Conservation (phyloP, 306 rosid genomes). For the Crotalaria pallida region DNA sequence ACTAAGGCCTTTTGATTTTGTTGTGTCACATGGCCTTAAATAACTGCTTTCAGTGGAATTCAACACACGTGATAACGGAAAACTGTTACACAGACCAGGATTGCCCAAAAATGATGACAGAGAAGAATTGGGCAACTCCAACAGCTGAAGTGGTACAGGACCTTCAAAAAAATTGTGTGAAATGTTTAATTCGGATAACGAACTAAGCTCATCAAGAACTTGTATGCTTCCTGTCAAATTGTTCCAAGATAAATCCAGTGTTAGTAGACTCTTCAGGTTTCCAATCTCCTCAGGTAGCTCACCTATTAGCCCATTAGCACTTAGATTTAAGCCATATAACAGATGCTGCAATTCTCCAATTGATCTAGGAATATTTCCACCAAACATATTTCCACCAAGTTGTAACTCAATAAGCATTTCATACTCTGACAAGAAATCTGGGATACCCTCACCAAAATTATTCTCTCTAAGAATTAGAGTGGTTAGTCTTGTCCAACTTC, state of each 20-base stretch:
- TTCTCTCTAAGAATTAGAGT: slow-evolving; percentile 52
- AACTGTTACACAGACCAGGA: slow-evolving; percentile 48
- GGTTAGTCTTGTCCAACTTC: slow-evolving; percentile 50
- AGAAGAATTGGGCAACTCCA: slow-evolving; percentile 28
- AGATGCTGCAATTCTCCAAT: slow-evolving; percentile 52
- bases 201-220: slow-evolving; percentile 34
- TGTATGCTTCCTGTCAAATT: slow-evolving; percentile 57
- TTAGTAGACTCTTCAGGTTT: slow-evolving; percentile 23
- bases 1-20: slow-evolving; percentile 36
- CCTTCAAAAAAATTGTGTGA: slow-evolving; percentile 71
- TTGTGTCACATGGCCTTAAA: slow-evolving; percentile 38
- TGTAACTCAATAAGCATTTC: slow-evolving; percentile 41
- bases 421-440: slow-evolving; percentile 43
- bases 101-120: slow-evolving; percentile 47
- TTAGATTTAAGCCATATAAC: slow-evolving; percentile 50
- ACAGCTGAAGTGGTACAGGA: slow-evolving; percentile 40
- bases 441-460: slow-evolving; percentile 55
- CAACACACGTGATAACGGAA: slow-evolving; percentile 21
- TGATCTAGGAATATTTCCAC: slow-evolving; percentile 59
- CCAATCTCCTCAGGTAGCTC: slow-evolving; percentile 48
- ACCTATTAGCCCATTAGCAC: slow-evolving; percentile 60
- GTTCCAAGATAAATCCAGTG: slow-evolving; percentile 62
- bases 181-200: slow-evolving; percentile 44
- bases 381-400: slow-evolving; percentile 70
- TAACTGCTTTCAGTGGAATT: slow-evolving; percentile 27